Evolutionary conservation across 495 filamentous ascomycete species (phyloP).

Genomic region (Trichoderma parareesei): DNA sequence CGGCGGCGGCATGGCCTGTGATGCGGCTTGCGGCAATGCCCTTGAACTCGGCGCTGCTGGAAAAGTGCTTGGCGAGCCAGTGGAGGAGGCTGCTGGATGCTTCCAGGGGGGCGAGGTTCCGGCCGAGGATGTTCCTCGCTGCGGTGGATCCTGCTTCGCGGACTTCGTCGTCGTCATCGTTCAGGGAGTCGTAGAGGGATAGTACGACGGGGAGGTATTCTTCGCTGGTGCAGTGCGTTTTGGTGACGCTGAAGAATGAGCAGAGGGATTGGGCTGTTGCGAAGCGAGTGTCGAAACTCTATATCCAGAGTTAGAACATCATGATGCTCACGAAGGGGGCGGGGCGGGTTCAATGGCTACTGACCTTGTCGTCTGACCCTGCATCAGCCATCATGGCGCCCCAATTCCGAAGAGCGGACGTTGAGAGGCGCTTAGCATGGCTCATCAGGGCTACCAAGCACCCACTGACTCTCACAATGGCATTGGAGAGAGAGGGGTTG

Average conservation of each 20-base stretch:
- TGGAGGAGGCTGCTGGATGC: constrained; percentile 29
- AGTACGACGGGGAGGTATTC: constrained; percentile 37
- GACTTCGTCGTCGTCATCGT: constrained; percentile 89
- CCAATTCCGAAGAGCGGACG: constrained; percentile 21
- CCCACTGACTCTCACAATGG: constrained; percentile 37
- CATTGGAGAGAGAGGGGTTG: constrained; percentile 36
- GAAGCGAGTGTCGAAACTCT: constrained; percentile 60
- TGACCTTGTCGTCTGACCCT: constrained; percentile 36
- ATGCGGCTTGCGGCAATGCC: constrained; percentile 27
- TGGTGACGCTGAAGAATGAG: constrained; percentile 23
- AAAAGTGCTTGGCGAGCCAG: constrained; percentile 26
- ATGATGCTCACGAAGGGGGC: background rate
- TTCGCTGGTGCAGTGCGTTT: constrained; percentile 13
- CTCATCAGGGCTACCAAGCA: constrained; percentile 28
- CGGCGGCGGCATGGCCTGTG: constrained; percentile 19
- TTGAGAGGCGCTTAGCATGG: background rate
- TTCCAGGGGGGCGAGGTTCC: constrained; percentile 30
- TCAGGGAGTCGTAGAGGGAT: constrained; percentile 49
- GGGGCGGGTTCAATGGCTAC: constrained; percentile 9
- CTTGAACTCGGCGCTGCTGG: constrained; percentile 21
- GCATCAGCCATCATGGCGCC: constrained; percentile 35
- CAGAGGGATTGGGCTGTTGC: constrained; percentile 41
- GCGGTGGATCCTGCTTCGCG: constrained; percentile 53
- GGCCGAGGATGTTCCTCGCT: constrained; percentile 30
- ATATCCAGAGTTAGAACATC: constrained; percentile 10